Evolutionary conservation across 805 yeast genomes (phyloP).

Genomic region (Ogataea trehaloabstinens): DNA sequence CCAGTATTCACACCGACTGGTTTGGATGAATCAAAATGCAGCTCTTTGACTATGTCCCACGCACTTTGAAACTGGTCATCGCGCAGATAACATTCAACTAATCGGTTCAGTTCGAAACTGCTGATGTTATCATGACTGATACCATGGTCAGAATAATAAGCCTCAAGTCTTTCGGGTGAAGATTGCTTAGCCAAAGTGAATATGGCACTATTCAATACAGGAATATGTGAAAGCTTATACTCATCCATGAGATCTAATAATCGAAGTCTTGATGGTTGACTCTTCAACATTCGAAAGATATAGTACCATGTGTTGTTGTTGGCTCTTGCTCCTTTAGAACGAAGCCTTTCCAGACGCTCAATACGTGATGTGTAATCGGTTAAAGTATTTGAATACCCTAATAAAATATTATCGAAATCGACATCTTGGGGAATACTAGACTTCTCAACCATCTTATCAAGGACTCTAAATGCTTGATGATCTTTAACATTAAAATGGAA

Average conservation of each 20-base stretch:
- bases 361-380: conserved; percentile 18
- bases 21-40: background rate
- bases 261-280: conserved; percentile 15
- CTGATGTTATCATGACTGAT: conserved; percentile 8
- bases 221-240: conserved; percentile 18
- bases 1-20: conserved; percentile 15
- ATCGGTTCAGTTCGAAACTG: conserved; percentile 20
- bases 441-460: conserved; percentile 20
- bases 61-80: conserved; percentile 16
- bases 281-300: conserved; percentile 19
- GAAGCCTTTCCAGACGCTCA: conserved; percentile 18
- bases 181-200: conserved; percentile 12
- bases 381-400: conserved; percentile 16
- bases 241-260: conserved; percentile 25
- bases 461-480: conserved; percentile 12
- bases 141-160: conserved; percentile 14
- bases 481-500: conserved; percentile 22
- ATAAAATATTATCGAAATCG: conserved; percentile 27
- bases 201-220: conserved; percentile 21
- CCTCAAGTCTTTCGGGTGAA: conserved; percentile 16
- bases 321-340: conserved; percentile 11
- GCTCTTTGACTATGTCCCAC: conserved; percentile 13
- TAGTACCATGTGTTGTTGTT: conserved; percentile 31
- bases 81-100: conserved; percentile 19
- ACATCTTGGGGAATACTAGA: conserved; percentile 22